These are phyloP conservation scores for Zopfochytrium polystomum DNA, from an alignment of 371 early-diverging fungal genomes.

Conservation along the genomic window DNA sequence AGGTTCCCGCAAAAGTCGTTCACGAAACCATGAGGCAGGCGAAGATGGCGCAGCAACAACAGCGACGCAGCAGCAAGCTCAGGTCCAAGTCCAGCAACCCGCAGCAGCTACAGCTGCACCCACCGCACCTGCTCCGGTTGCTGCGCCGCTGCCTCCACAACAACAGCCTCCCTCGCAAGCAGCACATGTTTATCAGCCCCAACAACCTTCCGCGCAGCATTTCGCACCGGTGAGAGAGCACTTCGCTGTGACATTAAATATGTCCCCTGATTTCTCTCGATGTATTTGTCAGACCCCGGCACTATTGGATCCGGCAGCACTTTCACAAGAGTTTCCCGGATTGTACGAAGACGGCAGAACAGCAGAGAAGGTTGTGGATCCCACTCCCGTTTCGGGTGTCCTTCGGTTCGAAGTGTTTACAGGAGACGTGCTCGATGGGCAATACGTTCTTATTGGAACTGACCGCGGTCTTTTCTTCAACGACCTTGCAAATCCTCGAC, in stretches of 20 bases:
- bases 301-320: slow-evolving; percentile 7
- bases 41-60: no score
- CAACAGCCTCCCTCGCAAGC: slow-evolving; percentile 9
- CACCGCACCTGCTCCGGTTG: no score
- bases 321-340: slow-evolving; percentile 23
- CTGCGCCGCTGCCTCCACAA: no score
- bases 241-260: no score
- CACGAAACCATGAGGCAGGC: slow-evolving; percentile 39
- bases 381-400: slow-evolving; percentile 24
- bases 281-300: slow-evolving; percentile 8
- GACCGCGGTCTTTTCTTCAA: slow-evolving; percentile 50
- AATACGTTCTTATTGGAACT: slow-evolving; percentile 48
- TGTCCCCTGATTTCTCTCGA: no score
- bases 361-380: slow-evolving; percentile 22
- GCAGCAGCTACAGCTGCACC: no score
- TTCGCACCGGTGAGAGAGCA: background rate
- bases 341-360: slow-evolving; percentile 23
- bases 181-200: background rate
- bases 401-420: slow-evolving; percentile 33
- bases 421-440: slow-evolving; percentile 46
- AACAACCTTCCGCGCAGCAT: background rate
- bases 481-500: slow-evolving; percentile 35
- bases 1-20: slow-evolving; percentile 37
- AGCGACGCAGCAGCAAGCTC: no score
- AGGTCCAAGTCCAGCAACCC: slow-evolving; percentile 17